Evolutionary conservation across 2,329 filamentous ascomycete species (phyloP), one percentile per base, ranked within the genome.

Genomic region (Lasiodiplodia theobromae): DNA sequence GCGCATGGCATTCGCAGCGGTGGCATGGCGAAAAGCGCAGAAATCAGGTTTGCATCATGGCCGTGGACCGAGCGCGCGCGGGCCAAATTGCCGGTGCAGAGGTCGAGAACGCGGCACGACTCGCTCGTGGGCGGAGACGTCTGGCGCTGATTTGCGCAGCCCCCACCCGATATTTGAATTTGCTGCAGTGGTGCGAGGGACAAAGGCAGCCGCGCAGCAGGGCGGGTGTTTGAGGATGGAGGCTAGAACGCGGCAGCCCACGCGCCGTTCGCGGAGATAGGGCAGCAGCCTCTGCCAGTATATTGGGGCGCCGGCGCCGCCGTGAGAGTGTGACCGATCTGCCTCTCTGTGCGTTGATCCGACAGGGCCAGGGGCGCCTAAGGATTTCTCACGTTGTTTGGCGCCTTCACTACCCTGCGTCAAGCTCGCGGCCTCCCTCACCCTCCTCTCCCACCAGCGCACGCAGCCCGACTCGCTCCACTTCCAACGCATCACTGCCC

Each of bases 351-450:
- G 58, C 58, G 58, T 37, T 52, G 60, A 64, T 64, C 60, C 60
- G 47, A 64, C 60, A 64, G 60, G 60, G 44, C 58, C 40, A 51
- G 58, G 58, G 60, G 44, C 60, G 60, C 60, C 60, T 52, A 64
- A 64, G 60, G 60, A 64, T 64, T 64, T 64, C 44, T 60, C 56
- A 60, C 56, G 56, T 47, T 47, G 44, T 64, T 64, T 64, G 60
- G 60, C 44, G 44, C 60, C 60, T 64, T 64, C 60, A 28, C 60
- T 52, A 52, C 60, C 47, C 60, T 64, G 44, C 60, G 60, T 64
- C 47, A 38, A 64, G 60, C 60, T 52, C 60, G 34, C n/a, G 31
- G 51, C 28, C n/a, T 31, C 31, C 60, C 25, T 51, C 28, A 31
- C 60, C 44, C 49, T 64, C 44, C 49, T 52, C 51, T 65, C 21